Percentiles rank a stretch among this genome's conserved stretches.
Evolutionary conservation across 805 yeast genomes (phyloP).

Genomic region (Candida oleophila): DNA sequence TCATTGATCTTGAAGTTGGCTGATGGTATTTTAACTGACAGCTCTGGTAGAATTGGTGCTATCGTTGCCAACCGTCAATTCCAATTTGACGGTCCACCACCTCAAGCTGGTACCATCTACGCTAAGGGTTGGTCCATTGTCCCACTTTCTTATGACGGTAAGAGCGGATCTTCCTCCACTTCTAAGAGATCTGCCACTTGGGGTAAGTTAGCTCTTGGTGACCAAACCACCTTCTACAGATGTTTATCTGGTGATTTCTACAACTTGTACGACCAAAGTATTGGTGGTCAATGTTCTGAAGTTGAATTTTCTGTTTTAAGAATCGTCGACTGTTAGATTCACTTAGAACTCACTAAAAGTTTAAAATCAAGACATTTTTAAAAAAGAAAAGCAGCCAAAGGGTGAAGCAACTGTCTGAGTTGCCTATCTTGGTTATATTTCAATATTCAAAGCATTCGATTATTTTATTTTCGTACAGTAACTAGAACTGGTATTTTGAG

Average conservation of each 20-base stretch:
- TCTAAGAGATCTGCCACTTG: slow-evolving; percentile 17
- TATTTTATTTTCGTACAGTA: slow-evolving; percentile 1
- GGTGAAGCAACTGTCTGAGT: not conserved
- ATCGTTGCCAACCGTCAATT: slow-evolving; percentile 80
- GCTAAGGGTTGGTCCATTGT: slow-evolving; percentile 62
- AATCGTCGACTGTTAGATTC: slow-evolving; percentile 14
- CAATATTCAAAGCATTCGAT: not conserved
- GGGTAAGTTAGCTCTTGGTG: slow-evolving; percentile 65
- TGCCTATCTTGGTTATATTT: not conserved
- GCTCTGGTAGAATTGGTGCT: slow-evolving; percentile 68
- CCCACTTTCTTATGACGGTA: slow-evolving; percentile 16
- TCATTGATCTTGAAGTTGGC: slow-evolving; percentile 58
- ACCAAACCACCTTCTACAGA: slow-evolving; percentile 62
- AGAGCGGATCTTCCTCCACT: not conserved
- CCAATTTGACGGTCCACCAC: slow-evolving; percentile 77
- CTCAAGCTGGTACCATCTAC: slow-evolving; percentile 70
- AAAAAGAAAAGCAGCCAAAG: not conserved
- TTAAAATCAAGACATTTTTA: not conserved
- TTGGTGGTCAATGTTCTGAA: slow-evolving; percentile 45
- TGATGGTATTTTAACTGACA: slow-evolving; percentile 53
- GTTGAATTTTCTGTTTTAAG: slow-evolving; percentile 18
- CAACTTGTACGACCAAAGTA: slow-evolving; percentile 66
- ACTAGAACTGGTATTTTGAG: not conserved
- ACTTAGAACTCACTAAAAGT: not conserved
- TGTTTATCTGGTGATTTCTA: slow-evolving; percentile 76